These are phyloP conservation scores for Aethionema arabicum DNA, from an alignment of 345 rosid genomes.

Conservation along the genomic window DNA sequence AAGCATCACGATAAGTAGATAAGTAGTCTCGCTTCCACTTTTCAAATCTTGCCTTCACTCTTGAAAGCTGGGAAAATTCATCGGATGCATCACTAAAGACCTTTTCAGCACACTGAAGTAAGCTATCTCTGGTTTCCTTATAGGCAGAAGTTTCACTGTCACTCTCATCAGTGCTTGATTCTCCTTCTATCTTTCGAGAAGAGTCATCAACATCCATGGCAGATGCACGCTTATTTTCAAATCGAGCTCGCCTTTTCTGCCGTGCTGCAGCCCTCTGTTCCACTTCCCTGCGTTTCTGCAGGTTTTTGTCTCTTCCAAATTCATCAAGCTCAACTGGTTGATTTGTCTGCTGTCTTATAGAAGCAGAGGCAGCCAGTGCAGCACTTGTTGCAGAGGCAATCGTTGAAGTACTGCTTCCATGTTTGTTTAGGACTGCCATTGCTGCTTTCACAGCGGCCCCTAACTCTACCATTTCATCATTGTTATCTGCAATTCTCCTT, in stretches of 20 bases:
- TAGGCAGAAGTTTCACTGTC: slow-evolving; percentile 84
- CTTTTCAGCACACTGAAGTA: slow-evolving; percentile 75
- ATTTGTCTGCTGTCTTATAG: slow-evolving; percentile 57
- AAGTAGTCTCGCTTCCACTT: slow-evolving; percentile 82
- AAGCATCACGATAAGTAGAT: slow-evolving; percentile 78
- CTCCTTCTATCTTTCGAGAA: slow-evolving; percentile 78
- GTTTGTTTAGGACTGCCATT: slow-evolving; percentile 53
- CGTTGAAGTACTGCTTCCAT: slow-evolving; percentile 55
- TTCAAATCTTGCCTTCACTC: slow-evolving; percentile 78
- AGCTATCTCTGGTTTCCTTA: slow-evolving; percentile 57
- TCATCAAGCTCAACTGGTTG: slow-evolving; percentile 82
- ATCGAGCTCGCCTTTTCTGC: slow-evolving; percentile 60
- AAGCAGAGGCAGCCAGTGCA: slow-evolving; percentile 69
- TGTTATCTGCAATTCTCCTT: slow-evolving; percentile 80
- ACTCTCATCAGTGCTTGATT: slow-evolving; percentile 97
- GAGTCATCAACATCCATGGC: slow-evolving; percentile 65
- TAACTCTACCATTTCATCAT: slow-evolving; percentile 80
- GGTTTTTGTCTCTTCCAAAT: slow-evolving; percentile 87
- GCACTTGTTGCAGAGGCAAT: slow-evolving; percentile 69
- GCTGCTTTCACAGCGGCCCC: slow-evolving; percentile 93
- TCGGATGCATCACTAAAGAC: slow-evolving; percentile 89
- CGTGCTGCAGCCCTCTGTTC: slow-evolving; percentile 87
- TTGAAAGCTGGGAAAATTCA: slow-evolving; percentile 81
- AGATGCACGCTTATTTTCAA: slow-evolving; percentile 66
- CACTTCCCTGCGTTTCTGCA: slow-evolving; percentile 79